Evolutionary conservation across 2,329 filamentous ascomycete genomes (phyloP), one percentile per base, ranked within the genome.

Genomic region (Penicillium fuscoglaucum): DNA sequence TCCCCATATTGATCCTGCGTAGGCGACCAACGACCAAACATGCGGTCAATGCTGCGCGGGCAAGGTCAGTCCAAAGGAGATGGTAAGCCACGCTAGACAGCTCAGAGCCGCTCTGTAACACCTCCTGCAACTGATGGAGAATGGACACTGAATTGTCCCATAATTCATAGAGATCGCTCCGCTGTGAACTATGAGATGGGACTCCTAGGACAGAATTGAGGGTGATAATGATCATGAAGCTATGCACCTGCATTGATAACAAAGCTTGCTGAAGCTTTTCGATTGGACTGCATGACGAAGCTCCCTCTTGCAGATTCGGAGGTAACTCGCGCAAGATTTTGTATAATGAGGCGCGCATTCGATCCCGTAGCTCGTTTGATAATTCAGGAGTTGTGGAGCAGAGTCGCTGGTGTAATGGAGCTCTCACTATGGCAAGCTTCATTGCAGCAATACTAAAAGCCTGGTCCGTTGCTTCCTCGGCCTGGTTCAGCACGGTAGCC

Each of bases 341-440:
- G 12, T 46, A 10, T 6, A 46, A 29, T 1, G 44, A 46, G 6
- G 6, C 44, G 10, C 44, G 26, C 44, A 46, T 46, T 15, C 44
- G 47, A 39, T 26, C 17, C 24, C 47, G 31, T 28, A 50, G 33
- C 12, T 50, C 47, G 24, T n/a, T 43, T 47, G 48, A 59, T 51
- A 51, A 39, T 48, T 10, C n/a, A n/a, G 43, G 44, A 9, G 31
- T 31, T 41, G 33, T 49, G 21, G 52, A 39, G 33, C 33, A 41
- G 21, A 47, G 35, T 47, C 33, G 33, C 37, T 49, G 31, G 33
- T 54, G 41, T 35, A 54, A 28, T n/a, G 41, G 33, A 43, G 41
- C n/a, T 29, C 21, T 9, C 12, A 55, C 31, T 55, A 55, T 12
- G 21, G 52, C 26, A 28, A 29, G 33, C 19, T 46, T 39, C 33